These are phyloP conservation scores for Esteya vermicola DNA, from an alignment of 2,329 filamentous ascomycete genomes.

Conservation along the genomic window DNA sequence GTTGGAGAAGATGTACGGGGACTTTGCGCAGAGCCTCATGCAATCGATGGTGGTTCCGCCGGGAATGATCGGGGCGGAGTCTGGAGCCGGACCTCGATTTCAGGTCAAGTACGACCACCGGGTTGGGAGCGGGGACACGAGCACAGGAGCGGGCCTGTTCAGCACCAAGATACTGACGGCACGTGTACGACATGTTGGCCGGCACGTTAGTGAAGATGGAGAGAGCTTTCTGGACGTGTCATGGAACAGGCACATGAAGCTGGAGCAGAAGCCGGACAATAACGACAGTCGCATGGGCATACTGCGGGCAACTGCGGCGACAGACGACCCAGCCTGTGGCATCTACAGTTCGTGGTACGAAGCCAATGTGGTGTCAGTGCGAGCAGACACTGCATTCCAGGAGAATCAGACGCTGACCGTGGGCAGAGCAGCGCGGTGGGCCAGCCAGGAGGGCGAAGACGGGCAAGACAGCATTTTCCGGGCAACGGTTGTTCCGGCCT, in stretches of 20 bases:
- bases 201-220: conserved; percentile 7
- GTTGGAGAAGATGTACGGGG: conserved; percentile 11
- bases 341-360: conserved; percentile 16
- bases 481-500: conserved; percentile 13
- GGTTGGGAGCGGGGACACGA: neutral
- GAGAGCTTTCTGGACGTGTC: conserved; percentile 12
- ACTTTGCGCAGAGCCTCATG: conserved; percentile 14
- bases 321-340: conserved; percentile 8
- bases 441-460: conserved; percentile 5
- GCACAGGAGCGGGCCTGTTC: neutral
- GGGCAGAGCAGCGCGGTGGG: conserved; percentile 14
- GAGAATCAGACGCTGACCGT: conserved; percentile 13
- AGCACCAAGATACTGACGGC: conserved; percentile 6
- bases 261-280: conserved; percentile 5
- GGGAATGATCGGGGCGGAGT: conserved; percentile 3
- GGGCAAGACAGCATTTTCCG: conserved; percentile 9
- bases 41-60: conserved; percentile 13
- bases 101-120: conserved; percentile 7
- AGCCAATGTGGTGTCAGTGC: conserved; percentile 14
- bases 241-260: conserved; percentile 11
- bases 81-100: conserved; percentile 3
- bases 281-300: neutral
- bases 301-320: conserved; percentile 3
- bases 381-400: conserved; percentile 12
- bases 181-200: conserved; percentile 8